phyloP scores from a whole-genome alignment of 768 basidiomycete species.

The Mycena latifolia region DNA sequence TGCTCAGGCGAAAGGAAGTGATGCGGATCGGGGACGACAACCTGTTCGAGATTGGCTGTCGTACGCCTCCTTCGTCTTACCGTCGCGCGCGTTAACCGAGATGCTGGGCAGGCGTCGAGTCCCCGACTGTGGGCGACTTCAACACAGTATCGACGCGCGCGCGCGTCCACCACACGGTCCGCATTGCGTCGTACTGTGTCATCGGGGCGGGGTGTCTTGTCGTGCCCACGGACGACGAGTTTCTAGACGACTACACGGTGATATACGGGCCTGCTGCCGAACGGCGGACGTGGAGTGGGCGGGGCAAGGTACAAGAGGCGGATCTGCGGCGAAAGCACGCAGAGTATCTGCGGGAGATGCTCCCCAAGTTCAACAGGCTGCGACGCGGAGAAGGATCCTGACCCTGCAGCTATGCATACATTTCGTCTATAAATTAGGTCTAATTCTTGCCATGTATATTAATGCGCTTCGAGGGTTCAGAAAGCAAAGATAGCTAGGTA shows the following conservation, averaged over 20 bases:
- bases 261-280: conserved; percentile 85
- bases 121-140: conserved; percentile 82
- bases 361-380: conserved; percentile 89
- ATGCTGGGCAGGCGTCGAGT: conserved; percentile 78
- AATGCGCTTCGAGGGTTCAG: background rate
- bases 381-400: conserved; percentile 69
- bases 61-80: conserved; percentile 61
- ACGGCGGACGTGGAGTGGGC: conserved; percentile 86
- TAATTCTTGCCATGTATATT: conserved; percentile 2
- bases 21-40: conserved; percentile 97
- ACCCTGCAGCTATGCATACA: conserved; percentile 12
- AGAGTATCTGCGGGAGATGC: conserved; percentile 92
- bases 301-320: conserved; percentile 85
- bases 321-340: conserved; percentile 90
- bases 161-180: conserved; percentile 86
- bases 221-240: conserved; percentile 82
- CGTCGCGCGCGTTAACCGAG: conserved; percentile 1
- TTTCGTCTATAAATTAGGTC: background rate
- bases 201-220: conserved; percentile 87
- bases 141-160: conserved; percentile 91
- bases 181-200: conserved; percentile 83
- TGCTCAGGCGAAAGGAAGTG: conserved; percentile 74
- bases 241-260: conserved; percentile 85
- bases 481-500: conserved; percentile 1
- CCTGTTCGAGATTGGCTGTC: conserved; percentile 93